Conservation (phyloP, 2,329 filamentous ascomycete genomes). For the Neocucurbitaria cava region DNA sequence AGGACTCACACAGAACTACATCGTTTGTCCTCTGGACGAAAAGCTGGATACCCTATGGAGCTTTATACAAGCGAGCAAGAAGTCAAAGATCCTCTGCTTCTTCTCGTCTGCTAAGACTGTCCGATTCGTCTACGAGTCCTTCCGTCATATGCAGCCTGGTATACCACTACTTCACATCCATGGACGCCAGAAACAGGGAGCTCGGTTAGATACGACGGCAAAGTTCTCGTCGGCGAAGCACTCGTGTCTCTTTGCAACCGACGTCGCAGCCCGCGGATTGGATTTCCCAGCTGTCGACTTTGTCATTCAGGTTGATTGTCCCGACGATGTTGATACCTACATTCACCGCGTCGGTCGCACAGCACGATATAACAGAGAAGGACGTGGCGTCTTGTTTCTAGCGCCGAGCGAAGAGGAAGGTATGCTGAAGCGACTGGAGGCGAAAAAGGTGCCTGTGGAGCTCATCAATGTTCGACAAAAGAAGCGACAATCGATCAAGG, state of each 20-base stretch:
- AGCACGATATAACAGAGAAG: slow-evolving; percentile 88
- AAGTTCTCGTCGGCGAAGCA: slow-evolving; percentile 82
- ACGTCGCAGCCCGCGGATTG: slow-evolving; percentile 90
- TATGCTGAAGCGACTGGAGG: slow-evolving; percentile 85
- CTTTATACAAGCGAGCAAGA: slow-evolving; percentile 89
- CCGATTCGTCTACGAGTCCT: slow-evolving; percentile 91
- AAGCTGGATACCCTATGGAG: slow-evolving; percentile 93
- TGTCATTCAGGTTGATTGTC: slow-evolving; percentile 98
- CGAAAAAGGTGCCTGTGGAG: slow-evolving; percentile 88
- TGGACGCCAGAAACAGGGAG: slow-evolving; percentile 90
- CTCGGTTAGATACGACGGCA: slow-evolving; percentile 84
- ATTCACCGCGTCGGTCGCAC: slow-evolving; percentile 96
- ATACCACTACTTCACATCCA: slow-evolving; percentile 92
- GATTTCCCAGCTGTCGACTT: slow-evolving; percentile 98
- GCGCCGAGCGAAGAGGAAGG: slow-evolving; percentile 90
- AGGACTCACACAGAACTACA: slow-evolving; percentile 88
- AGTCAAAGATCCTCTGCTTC: slow-evolving; percentile 95
- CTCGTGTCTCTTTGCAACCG: slow-evolving; percentile 91
- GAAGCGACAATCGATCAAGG: slow-evolving; percentile 86
- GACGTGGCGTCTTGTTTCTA: slow-evolving; percentile 87
- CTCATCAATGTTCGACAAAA: slow-evolving; percentile 85
- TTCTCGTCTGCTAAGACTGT: slow-evolving; percentile 96
- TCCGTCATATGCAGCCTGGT: slow-evolving; percentile 92
- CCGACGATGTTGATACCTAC: slow-evolving; percentile 96
- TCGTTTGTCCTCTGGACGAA: slow-evolving; percentile 81